phyloP scores from a whole-genome alignment of 2,329 filamentous ascomycete species.

The Penicillium capsulatum region DNA sequence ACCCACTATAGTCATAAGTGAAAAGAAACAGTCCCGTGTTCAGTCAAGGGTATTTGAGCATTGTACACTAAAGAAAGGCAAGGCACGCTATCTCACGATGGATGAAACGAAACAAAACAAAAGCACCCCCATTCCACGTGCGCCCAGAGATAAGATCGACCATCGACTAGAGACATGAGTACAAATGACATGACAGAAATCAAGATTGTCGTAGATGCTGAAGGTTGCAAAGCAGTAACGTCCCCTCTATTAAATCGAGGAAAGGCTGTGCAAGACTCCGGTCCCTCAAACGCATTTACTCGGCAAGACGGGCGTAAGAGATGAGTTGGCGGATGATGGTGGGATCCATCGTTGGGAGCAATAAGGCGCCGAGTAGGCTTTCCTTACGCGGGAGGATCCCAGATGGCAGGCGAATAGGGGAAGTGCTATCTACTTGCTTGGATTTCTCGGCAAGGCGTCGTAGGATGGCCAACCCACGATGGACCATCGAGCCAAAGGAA shows the following conservation, averaged over 20 bases:
- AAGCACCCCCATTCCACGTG: slow-evolving; percentile 17
- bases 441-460: slow-evolving; percentile 64
- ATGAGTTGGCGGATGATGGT: slow-evolving; percentile 64
- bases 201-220: slow-evolving; percentile 21
- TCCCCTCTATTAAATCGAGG: slow-evolving; percentile 1
- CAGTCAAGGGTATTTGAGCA: slow-evolving; percentile 35
- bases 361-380: slow-evolving; percentile 62
- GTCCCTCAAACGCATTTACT: slow-evolving; percentile 21
- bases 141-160: slow-evolving; percentile 16
- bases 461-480: slow-evolving; percentile 65
- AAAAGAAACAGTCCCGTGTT: slow-evolving; percentile 10
- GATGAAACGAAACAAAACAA: slow-evolving; percentile 8
- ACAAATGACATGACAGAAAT: slow-evolving; percentile 28
- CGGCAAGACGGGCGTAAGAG: slow-evolving; percentile 56
- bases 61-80: slow-evolving; percentile 30
- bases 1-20: no score
- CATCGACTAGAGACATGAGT: slow-evolving; percentile 19
- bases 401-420: slow-evolving; percentile 51
- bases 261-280: not conserved
- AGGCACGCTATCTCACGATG: slow-evolving; percentile 24
- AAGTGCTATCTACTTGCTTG: slow-evolving; percentile 52
- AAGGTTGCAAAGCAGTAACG: slow-evolving; percentile 1
- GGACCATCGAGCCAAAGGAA: slow-evolving; percentile 54
- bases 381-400: slow-evolving; percentile 64
- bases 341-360: slow-evolving; percentile 62